Evolutionary conservation across 768 basidiomycete genomes (phyloP), one percentile per base, ranked within the genome.

Genomic region (Mycena pura): DNA sequence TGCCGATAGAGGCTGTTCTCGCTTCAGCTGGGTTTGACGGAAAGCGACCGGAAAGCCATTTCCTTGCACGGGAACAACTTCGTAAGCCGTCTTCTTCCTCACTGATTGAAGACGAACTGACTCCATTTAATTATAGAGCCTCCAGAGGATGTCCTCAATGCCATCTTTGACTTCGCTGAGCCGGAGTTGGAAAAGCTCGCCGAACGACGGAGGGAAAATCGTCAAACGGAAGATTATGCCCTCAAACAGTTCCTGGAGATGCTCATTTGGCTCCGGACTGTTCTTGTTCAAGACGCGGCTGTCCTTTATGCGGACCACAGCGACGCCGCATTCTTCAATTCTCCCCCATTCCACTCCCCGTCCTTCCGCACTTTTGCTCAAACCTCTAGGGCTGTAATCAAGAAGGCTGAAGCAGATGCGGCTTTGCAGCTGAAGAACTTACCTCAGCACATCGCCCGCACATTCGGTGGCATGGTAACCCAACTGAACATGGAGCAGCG

Each of bases 271-370:
- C 47, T 77, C 2, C 68, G 62, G 6, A 36, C 21, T 3, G 64
- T 78, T 14, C 59, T 78, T 1, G 63, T 78, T 4, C 74, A 78
- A 66, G 77, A 78, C 47, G 52, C 64, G 4, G 76, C 76, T 2
- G 39, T 77, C 21, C 63, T 78, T 0, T 75, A 52, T 31, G 28
- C 32, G 0, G 24, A 53, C 0, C 36, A 72, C 51, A 71, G 73
- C 0, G 21, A 67, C 8, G 41, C 55, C 14, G 34, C 64, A 0
- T 28, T 77, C 3, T 78, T 73, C 47, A 51, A 61, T 0, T 71
- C 51, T 32, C 15, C 64, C 2, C 73, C 72, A 1, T 76, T 77
- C 55, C 67, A 71, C 50, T 68, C 68, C 0, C 47, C 22, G 0
- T 14, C 28, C 5, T 76, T 76, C 39, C 61, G 49, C 10, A 22